These are phyloP conservation scores for Alternaria sp. DNA, from an alignment of 2,329 filamentous ascomycete genomes.

Conservation along the genomic window DNA sequence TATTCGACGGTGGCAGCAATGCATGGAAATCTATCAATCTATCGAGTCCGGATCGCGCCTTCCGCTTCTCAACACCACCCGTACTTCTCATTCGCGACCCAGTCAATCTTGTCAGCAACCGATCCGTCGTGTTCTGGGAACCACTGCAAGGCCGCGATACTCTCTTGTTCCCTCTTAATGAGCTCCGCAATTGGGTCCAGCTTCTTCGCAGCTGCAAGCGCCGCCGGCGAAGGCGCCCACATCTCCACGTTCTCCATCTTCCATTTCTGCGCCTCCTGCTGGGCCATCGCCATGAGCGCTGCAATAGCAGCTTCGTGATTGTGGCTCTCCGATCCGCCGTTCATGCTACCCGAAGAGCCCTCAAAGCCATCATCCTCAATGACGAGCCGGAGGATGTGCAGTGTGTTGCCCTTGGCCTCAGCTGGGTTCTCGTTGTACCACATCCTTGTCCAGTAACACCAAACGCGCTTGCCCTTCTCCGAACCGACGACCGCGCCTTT, in stretches of 20 bases:
- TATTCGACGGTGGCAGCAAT: background rate
- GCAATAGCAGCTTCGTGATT: conserved; percentile 56
- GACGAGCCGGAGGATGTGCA: conserved; percentile 73
- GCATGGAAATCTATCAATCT: background rate
- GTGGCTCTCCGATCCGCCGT: conserved; percentile 16
- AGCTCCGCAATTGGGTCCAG: conserved; percentile 60
- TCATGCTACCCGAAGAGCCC: conserved; percentile 28
- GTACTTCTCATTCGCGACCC: conserved; percentile 79
- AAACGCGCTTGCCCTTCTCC: conserved; percentile 63
- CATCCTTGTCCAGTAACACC: conserved; percentile 74
- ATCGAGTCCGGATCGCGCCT: background rate
- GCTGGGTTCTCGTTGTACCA: conserved; percentile 65
- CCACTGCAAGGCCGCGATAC: conserved; percentile 76
- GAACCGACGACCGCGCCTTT: conserved; percentile 72
- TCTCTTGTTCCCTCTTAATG: conserved; percentile 66
- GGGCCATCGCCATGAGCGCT: conserved; percentile 70
- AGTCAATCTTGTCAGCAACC: conserved; percentile 63
- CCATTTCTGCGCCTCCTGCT: conserved; percentile 74
- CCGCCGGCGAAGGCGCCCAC: conserved; percentile 76
- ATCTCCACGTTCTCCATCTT: conserved; percentile 72
- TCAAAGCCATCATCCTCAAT: conserved; percentile 62
- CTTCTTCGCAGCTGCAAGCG: conserved; percentile 50
- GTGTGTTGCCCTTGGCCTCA: conserved; percentile 65
- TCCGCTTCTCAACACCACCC: conserved; percentile 69
- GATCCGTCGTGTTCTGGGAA: conserved; percentile 57